Percentiles rank a stretch among this genome's conserved stretches.
These are phyloP conservation scores for Juncus effusus DNA, from an alignment of 176 grass and related monocot species.

Conservation along the genomic window DNA sequence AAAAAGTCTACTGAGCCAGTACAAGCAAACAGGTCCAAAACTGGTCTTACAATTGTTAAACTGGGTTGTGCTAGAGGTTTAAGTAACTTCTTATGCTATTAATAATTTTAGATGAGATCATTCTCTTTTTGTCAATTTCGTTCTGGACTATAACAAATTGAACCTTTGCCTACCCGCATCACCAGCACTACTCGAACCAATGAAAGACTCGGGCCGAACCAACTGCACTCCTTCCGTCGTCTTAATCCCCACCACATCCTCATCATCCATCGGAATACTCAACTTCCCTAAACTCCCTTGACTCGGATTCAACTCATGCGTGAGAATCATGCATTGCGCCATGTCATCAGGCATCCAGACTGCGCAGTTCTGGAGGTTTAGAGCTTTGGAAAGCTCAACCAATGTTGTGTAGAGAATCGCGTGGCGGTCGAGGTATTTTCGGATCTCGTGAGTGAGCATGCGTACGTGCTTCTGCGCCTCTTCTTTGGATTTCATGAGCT, in stretches of 20 bases:
- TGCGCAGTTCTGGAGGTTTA: slow-evolving; percentile 65
- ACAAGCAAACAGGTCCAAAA: no score
- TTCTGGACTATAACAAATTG: no score
- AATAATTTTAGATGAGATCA: no score
- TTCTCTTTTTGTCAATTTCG: no score
- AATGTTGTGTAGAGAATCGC: slow-evolving; percentile 72
- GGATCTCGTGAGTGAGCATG: slow-evolving; percentile 81
- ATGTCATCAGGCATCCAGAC: slow-evolving; percentile 70
- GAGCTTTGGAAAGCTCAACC: slow-evolving; percentile 64
- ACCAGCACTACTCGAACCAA: slow-evolving; percentile 45
- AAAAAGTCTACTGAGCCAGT: no score
- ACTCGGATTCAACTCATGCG: slow-evolving; percentile 55
- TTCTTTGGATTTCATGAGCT: slow-evolving; percentile 62
- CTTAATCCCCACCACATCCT: slow-evolving; percentile 49
- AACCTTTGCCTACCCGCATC: slow-evolving; percentile 26
- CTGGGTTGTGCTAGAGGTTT: no score
- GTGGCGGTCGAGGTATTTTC: slow-evolving; percentile 64
- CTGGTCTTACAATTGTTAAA: no score
- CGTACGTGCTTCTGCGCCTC: slow-evolving; percentile 69
- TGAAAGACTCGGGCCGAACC: slow-evolving; percentile 35
- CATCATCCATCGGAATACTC: slow-evolving; percentile 41
- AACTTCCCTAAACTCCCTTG: slow-evolving; percentile 24
- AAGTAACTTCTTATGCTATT: no score
- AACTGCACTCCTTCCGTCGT: slow-evolving; percentile 40
- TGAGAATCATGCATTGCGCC: slow-evolving; percentile 50